Base-by-base conservation (phyloP, 1,139 yeast genomes). In the Saccharomyces hybrid region DNA sequence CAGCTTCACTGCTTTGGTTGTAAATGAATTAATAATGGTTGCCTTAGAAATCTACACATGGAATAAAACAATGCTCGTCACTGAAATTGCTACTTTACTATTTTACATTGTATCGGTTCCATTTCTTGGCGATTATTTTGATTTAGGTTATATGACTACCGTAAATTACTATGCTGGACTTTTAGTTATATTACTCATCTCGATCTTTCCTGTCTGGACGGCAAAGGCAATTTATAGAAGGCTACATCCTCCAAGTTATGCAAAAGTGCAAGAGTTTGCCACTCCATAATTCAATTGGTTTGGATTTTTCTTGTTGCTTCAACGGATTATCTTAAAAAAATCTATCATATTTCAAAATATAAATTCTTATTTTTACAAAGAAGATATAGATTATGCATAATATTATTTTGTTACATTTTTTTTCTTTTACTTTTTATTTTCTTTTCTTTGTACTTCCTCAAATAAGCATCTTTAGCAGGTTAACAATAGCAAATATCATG, bases 21-120 rank as follows among this genome's bases (percentile, higher is more conserved):
- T 88, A 60, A 93, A 91, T 67, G 99, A 95, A 72, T 76, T 95
- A 64, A 77, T 87, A 16, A 93, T 95, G 98, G 98, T 95, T 53
- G 96, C 90, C 1, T 73, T 93, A 51, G 96, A 89, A 66, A 86
- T 93, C 50, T 88, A 87, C 67, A 88, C 88, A 28, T 95, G 99
- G 99, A 88, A 82, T 65, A 81, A 78, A 64, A 75, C 77, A 11
- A 90, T 95, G 96, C 69, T 85, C 5, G 73, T 82, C 25, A 78
- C 95, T 0, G 88, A 90, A 61, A 66, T 90, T 23, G 73, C 83
- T 16, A 93, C 99, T 0, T 71, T 87, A 51, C 72, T 78, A 49
- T 69, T 86, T 25, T 95, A 83, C 69, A 70, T 88, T 49, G 83
- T 80, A 1, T 85, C 95, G 9, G 75, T 91, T 14, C 99, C 99